Conservation (phyloP, 108 stramenopile species). For the Aureococcus anophagefferens region DNA sequence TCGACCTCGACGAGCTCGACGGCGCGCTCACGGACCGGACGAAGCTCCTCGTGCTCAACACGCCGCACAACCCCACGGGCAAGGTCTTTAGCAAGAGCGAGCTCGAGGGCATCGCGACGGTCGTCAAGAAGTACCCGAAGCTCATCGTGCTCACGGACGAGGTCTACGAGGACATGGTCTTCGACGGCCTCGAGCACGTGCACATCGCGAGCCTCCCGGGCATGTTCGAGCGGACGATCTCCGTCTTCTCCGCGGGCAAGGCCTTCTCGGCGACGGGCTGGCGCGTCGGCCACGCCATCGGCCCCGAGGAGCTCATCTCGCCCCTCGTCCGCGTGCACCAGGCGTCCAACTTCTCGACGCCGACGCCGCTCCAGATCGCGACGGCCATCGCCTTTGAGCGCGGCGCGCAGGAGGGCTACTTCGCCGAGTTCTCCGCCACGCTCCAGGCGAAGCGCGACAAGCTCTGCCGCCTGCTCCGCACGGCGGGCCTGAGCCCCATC, state of each 20-base stretch:
- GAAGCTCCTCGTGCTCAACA: conserved; percentile 56
- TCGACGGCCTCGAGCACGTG: conserved; percentile 46
- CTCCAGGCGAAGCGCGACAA: conserved; percentile 51
- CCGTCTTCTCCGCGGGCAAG: conserved; percentile 73
- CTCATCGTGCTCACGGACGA: conserved; percentile 73
- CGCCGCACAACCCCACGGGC: conserved; percentile 63
- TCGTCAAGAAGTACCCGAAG: conserved; percentile 51
- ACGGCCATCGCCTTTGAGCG: conserved; percentile 46
- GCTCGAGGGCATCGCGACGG: conserved; percentile 56
- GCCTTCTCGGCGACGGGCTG: conserved; percentile 80
- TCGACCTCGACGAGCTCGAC: conserved; percentile 61
- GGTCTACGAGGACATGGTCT: conserved; percentile 74
- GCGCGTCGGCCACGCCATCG: conserved; percentile 74
- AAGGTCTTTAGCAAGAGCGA: conserved; percentile 54
- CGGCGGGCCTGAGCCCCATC: conserved; percentile 61
- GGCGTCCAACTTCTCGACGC: conserved; percentile 71
- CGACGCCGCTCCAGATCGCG: conserved; percentile 72
- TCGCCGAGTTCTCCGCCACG: conserved; percentile 47
- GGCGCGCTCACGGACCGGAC: conserved; percentile 49
- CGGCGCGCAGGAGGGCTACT: conserved; percentile 46
- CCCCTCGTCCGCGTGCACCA: conserved; percentile 46
- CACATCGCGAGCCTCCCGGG: conserved; percentile 57
- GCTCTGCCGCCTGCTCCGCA: conserved; percentile 39
- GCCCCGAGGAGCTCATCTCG: conserved; percentile 53
- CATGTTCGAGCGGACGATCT: conserved; percentile 64